Conservation (phyloP, 2,329 filamentous ascomycete genomes). For the Pseudocercospora eumusae region DNA sequence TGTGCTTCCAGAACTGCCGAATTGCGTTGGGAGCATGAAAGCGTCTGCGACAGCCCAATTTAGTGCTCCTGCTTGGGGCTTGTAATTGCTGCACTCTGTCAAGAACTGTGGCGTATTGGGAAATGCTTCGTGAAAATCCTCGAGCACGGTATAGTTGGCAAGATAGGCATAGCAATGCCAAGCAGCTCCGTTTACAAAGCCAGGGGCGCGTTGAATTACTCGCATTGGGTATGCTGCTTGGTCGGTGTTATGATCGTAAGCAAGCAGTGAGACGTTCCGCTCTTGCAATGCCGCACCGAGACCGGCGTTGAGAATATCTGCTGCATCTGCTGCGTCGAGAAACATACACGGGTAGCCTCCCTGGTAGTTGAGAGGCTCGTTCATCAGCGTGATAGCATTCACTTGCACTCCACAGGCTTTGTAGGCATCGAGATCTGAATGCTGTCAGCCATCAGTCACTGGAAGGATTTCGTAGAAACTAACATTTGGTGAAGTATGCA, state of each 20-base stretch:
- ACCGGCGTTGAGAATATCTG: constrained; percentile 38
- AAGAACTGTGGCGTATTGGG: constrained; percentile 50
- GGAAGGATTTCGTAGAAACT: not conserved
- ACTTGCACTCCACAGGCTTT: constrained; percentile 38
- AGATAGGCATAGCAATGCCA: constrained; percentile 44
- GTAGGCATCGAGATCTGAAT: constrained; percentile 38
- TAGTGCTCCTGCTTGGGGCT: constrained; percentile 16
- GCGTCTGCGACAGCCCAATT: constrained; percentile 30
- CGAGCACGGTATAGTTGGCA: constrained; percentile 41
- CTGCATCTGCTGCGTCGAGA: constrained; percentile 40
- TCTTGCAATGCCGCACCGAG: constrained; percentile 28
- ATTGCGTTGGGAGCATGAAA: constrained; percentile 41
- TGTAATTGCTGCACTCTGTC: constrained; percentile 51
- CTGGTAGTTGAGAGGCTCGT: constrained; percentile 45
- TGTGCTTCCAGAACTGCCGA: constrained; percentile 50
- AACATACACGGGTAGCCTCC: constrained; percentile 45
- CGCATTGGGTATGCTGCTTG: constrained; percentile 41
- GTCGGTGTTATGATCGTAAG: constrained; percentile 46
- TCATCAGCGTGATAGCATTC: constrained; percentile 44
- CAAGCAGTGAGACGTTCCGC: constrained; percentile 39
- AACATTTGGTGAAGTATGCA: not conserved
- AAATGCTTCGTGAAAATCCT: constrained; percentile 46
- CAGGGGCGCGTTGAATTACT: constrained; percentile 38
- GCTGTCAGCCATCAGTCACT: not conserved
- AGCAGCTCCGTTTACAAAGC: constrained; percentile 39